Conservation (phyloP, 306 rosid genomes). For the Lotus japonicus region DNA sequence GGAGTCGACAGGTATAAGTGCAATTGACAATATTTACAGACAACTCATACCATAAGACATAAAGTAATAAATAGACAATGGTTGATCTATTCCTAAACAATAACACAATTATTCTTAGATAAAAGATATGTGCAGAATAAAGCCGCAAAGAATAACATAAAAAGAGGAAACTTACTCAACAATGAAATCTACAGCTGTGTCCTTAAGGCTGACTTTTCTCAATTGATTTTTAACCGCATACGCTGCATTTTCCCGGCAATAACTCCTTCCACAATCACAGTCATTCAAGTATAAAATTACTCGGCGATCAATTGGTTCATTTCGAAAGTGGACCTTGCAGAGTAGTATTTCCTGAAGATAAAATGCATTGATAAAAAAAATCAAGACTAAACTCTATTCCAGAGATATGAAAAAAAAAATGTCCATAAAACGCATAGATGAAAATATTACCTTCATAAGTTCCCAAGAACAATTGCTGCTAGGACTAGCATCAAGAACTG, state of each 20-base stretch:
- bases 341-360: constrained; percentile 76
- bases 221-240: constrained; percentile 71
- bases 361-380: not conserved
- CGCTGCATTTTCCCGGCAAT: constrained; percentile 78
- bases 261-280: constrained; percentile 69
- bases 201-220: constrained; percentile 76
- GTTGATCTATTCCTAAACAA: not conserved
- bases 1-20: not conserved
- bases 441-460: constrained; percentile 74
- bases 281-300: constrained; percentile 69
- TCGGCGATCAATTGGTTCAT: constrained; percentile 72
- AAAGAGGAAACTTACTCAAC: constrained; percentile 63
- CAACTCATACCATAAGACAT: no score
- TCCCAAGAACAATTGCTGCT: constrained; percentile 97
- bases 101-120: not conserved
- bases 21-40: no score
- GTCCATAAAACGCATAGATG: not conserved
- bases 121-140: not conserved
- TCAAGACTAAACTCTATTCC: not conserved
- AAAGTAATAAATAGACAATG: no score
- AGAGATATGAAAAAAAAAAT: not conserved
- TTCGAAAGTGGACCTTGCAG: constrained; percentile 70
- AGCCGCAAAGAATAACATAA: not conserved
- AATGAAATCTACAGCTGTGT: constrained; percentile 64
- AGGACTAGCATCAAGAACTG: constrained; percentile 90